These are phyloP conservation scores for Podospora comata DNA, from an alignment of 495 filamentous ascomycete species.

Conservation along the genomic window DNA sequence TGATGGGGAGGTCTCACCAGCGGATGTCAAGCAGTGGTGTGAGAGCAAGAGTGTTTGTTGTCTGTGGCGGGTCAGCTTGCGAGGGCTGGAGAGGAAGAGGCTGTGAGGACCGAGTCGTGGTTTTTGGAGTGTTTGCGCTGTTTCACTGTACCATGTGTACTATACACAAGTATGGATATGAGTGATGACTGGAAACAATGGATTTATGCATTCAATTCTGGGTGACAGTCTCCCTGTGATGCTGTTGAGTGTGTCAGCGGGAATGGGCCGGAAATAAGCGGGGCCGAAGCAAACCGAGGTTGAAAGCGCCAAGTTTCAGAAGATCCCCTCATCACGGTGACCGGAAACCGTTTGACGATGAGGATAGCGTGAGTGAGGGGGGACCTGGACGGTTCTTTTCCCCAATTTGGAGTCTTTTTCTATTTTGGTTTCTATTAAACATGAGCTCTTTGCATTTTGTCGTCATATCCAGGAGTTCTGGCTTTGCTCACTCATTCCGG, in stretches of 20 bases:
- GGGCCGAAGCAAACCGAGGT: neutral
- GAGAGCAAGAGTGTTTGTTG: conserved; percentile 78
- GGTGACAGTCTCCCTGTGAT: neutral
- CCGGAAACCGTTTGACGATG: neutral
- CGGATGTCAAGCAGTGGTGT: conserved; percentile 77
- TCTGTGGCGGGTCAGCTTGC: conserved; percentile 50
- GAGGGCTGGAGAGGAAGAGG: conserved; percentile 48
- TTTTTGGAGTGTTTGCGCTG: neutral
- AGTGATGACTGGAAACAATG: neutral
- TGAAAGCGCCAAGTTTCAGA: neutral
- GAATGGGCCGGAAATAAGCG: neutral
- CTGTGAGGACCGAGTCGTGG: conserved; percentile 25
- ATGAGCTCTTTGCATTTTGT: neutral
- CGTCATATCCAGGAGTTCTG: neutral
- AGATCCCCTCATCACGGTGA: neutral
- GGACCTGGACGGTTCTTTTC: neutral
- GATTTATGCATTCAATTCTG: neutral
- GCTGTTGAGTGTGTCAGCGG: neutral
- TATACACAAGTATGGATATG: neutral
- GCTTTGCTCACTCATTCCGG: neutral
- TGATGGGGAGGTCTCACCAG: conserved; percentile 59
- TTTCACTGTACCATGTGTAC: neutral
- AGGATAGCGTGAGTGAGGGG: neutral
- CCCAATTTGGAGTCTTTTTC: neutral
- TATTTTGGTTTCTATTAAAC: neutral